These are phyloP conservation scores for Trichopus zeylanicus DNA, from an alignment of 116 monocot species.

Conservation along the genomic window DNA sequence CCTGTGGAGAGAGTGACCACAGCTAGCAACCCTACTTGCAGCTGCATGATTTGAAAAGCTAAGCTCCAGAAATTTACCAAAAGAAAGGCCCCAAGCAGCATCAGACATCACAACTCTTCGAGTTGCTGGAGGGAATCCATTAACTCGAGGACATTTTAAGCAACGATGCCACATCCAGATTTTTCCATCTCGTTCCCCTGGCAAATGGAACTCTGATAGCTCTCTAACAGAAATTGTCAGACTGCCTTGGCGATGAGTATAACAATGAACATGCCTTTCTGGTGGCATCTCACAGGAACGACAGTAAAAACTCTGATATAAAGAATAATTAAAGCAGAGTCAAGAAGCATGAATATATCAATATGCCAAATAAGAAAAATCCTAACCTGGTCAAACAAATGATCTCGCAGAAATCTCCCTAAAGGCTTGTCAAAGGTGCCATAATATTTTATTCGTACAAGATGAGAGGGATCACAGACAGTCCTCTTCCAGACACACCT, in stretches of 20 bases:
- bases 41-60: slow-evolving; percentile 98
- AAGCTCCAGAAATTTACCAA: slow-evolving; percentile 98
- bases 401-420: slow-evolving; percentile 79
- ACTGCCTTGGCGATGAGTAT: slow-evolving; percentile 87
- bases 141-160: slow-evolving; percentile 47
- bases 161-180: slow-evolving; percentile 99
- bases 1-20: slow-evolving; percentile 93
- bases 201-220: slow-evolving; percentile 39
- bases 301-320: slow-evolving; percentile 55
- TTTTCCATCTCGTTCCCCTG: slow-evolving; percentile 79
- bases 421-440: slow-evolving; percentile 89
- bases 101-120: slow-evolving; percentile 88
- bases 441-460: slow-evolving; percentile 96
- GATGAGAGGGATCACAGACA: slow-evolving; percentile 86
- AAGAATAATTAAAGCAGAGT: slow-evolving; percentile 5
- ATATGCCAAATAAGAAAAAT: background rate
- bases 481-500: slow-evolving; percentile 93
- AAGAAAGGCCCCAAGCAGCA: slow-evolving; percentile 97
- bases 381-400: slow-evolving; percentile 79
- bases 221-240: slow-evolving; percentile 90
- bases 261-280: slow-evolving; percentile 93
- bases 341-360: background rate
- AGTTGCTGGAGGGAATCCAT: slow-evolving; percentile 76
- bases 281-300: slow-evolving; percentile 82
- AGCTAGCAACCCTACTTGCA: slow-evolving; percentile 92